These are phyloP conservation scores for Aspergillus homomorphus DNA, from an alignment of 495 filamentous ascomycete genomes.

Conservation along the genomic window DNA sequence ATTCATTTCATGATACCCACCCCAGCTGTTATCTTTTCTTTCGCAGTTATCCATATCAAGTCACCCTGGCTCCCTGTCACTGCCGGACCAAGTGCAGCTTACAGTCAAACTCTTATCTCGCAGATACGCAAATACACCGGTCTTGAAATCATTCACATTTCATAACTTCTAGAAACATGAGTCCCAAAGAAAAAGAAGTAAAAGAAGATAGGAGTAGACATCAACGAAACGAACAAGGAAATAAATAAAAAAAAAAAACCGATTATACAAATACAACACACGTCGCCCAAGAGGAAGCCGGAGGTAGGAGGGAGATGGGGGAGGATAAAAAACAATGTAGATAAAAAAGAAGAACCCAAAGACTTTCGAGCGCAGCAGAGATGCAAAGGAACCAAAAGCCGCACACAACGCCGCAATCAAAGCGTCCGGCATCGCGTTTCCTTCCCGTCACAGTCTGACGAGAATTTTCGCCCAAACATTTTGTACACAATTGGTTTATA, in stretches of 20 bases:
- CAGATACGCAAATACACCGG: background rate
- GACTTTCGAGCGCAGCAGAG: constrained; percentile 14
- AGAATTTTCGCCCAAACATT: too few relatives aligned
- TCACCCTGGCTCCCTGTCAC: too few relatives aligned
- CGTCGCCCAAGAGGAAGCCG: constrained; percentile 34
- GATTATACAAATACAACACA: constrained; percentile 44
- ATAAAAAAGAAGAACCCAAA: constrained; percentile 17
- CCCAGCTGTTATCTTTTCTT: too few relatives aligned
- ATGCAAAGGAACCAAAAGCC: constrained; percentile 8
- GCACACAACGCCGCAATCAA: background rate
- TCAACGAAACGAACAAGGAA: constrained; percentile 18
- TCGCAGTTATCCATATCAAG: too few relatives aligned
- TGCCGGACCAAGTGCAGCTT: too few relatives aligned
- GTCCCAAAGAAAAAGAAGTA: constrained; percentile 22
- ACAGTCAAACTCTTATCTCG: too few relatives aligned
- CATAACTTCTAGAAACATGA: constrained; percentile 33
- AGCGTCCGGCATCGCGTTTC: too few relatives aligned
- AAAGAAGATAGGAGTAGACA: constrained; percentile 15
- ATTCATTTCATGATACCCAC: too few relatives aligned
- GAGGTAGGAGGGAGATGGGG: constrained; percentile 28
- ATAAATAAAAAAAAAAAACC: constrained; percentile 25
- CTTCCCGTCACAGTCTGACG: too few relatives aligned
- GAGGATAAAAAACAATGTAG: constrained; percentile 18
- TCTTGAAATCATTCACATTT: constrained; percentile 24
- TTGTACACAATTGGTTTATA: too few relatives aligned